phyloP scores from a whole-genome alignment of 768 basidiomycete genomes.

The Auricularia sp. region DNA sequence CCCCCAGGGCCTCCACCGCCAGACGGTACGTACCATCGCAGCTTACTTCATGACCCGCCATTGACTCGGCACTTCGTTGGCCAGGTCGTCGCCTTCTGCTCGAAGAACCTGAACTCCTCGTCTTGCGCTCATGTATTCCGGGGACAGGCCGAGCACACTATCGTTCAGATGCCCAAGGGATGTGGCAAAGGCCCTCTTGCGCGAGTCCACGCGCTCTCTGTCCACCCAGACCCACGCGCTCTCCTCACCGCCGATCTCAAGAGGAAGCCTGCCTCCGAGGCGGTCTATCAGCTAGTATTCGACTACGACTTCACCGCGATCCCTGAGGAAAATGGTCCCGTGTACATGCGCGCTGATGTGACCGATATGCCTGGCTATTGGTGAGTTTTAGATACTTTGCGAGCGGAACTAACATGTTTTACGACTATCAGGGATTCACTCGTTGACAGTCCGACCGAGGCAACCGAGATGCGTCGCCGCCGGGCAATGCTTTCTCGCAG shows the following conservation, averaged over 20 bases:
- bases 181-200: slow-evolving; percentile 5
- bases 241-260: neutral
- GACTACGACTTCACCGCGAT: slow-evolving; percentile 6
- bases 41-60: neutral
- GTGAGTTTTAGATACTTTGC: neutral
- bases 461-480: neutral
- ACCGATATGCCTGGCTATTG: slow-evolving; percentile 2
- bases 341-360: neutral
- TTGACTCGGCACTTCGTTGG: neutral
- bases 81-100: slow-evolving; percentile 7
- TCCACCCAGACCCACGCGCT: neutral
- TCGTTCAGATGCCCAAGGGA: slow-evolving; percentile 6
- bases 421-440: neutral
- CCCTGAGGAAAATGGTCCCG: slow-evolving; percentile 5
- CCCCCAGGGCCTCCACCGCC: neutral
- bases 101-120: neutral
- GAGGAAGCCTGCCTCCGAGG: neutral
- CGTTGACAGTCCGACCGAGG: neutral
- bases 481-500: neutral
- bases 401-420: neutral
- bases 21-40: neutral
- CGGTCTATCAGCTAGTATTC: slow-evolving; percentile 3
- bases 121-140: slow-evolving; percentile 4
- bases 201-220: neutral
- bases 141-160: slow-evolving; percentile 5